Evolutionary conservation across 192 early-diverging fungal genomes (phyloP), one percentile per base, ranked within the genome.

Genomic region (Umbelopsis vinacea): DNA sequence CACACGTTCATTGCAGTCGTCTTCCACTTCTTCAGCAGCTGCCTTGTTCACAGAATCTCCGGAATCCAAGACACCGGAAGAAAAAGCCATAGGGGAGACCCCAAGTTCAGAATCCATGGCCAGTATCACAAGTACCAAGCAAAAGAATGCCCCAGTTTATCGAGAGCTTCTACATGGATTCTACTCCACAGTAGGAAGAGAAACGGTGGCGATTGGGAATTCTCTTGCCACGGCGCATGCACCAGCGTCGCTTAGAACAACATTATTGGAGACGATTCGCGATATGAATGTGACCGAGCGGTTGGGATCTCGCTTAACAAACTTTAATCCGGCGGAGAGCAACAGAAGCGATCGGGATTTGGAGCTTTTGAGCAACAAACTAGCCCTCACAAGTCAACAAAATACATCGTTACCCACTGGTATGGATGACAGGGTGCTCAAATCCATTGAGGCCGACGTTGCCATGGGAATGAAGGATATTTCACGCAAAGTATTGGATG

Each of bases 241-340:
- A n/a, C 57, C 57, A 15, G 57, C 57, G 6, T 63, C 57, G 2
- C 17, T 63, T 0, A 9, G 57, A 63, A 35, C 57, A 3, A 63
- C 57, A 7, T 37, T 63, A 8, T n/a, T 63, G 3, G 57, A 63
- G 12, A 63, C 57, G 0, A 63, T 63, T 11, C 57, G 57, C 0
- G 57, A 63, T 12, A 63, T 63, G 57, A 63, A 63, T 37, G 57
- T 63, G 11, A 63, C 57, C 15, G 57, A 63, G 19, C 26, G 57
- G 26, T 0, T 63, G 5, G 57, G 57, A 19, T 63, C 57, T 19
- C 23, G 57, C 23, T n/a, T 63, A 19, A 29, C 57, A 1, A 63
- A 6, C 1, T 19, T 63, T 11, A 26, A 26, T n/a, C 57, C 33
- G 37, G 4, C 35, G 2, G 29, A 63, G 17, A 37, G 19, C 26